Evolutionary conservation across 2,329 filamentous ascomycete species (phyloP), one percentile per base, ranked within the genome.

Genomic region (Trichoderma polysporum): DNA sequence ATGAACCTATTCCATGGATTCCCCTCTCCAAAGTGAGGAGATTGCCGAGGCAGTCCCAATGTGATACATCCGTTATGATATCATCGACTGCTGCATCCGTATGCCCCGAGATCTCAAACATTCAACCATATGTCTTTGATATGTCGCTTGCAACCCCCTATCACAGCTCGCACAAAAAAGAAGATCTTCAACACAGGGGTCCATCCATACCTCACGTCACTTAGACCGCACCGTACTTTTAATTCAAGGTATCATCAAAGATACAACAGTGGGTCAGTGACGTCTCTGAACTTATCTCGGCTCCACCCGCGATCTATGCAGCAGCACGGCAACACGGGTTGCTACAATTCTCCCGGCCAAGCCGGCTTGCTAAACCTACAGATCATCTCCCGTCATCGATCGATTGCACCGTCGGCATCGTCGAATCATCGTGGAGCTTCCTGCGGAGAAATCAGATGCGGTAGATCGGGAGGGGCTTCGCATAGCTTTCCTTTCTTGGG

Each of bases 401-500:
- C 41, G 41, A 45, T 45, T 45, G 41, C 12, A 12, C 33, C 33
- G 33, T 35, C 33, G 33, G 4, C 13, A 54, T 57, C 8, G 54
- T 57, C 54, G 54, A 41, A 57, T 57, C 35, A 57, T 25, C 25
- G 35, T 19, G 15, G 25, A 27, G 22, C 37, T 13, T 35, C 4
- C 6, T 57, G 54, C 54, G 54, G 35, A 57, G 54, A 41, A 35
- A 19, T 19, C 25, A 41, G 35, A 57, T 57, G 54, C 35, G 41
- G 22, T 9, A 41, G 17, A 57, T 57, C 10, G 35, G 35, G 17
- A 22, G 22, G n/a, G 25, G 25, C 10, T 19, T 57, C 54, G 54
- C 54, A 57, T 37, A 41, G 54, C 35, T 57, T 57, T 57, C 54
- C 54, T 27, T 41, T 57, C 37, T 15, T 31, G 54, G 54, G 54